phyloP scores from a whole-genome alignment of 2,329 filamentous ascomycete genomes.

The Teratosphaeria zuluensis region DNA sequence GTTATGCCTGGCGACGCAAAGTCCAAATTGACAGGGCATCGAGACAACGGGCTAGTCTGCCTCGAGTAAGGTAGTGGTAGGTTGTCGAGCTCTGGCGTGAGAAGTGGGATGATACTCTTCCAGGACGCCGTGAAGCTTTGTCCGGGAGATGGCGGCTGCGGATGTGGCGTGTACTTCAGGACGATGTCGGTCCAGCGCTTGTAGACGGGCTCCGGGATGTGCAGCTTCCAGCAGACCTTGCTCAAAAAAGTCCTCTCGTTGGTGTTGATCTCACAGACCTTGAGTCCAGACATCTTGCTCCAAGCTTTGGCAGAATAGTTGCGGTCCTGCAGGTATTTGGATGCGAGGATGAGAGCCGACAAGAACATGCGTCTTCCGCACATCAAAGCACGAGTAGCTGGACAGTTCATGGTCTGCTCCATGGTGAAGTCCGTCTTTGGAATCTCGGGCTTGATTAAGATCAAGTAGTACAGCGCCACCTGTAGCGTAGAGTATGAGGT shows the following conservation, averaged over 20 bases:
- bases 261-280: constrained; percentile 86
- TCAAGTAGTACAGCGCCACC: constrained; percentile 90
- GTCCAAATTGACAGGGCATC: constrained; percentile 7
- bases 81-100: constrained; percentile 49
- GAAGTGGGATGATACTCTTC: constrained; percentile 43
- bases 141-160: constrained; percentile 20
- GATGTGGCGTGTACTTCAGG: constrained; percentile 64
- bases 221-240: constrained; percentile 87
- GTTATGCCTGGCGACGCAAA: constrained; percentile 17
- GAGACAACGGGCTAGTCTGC: neutral
- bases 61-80: constrained; percentile 13
- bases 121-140: constrained; percentile 22
- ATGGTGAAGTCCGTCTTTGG: constrained; percentile 75
- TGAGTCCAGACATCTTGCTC: constrained; percentile 98
- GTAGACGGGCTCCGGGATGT: constrained; percentile 82
- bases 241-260: constrained; percentile 89
- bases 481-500: constrained; percentile 97
- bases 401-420: constrained; percentile 67
- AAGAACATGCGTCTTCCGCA: constrained; percentile 97
- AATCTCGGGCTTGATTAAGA: constrained; percentile 85
- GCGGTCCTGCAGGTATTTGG: constrained; percentile 94
- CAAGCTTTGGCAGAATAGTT: constrained; percentile 96
- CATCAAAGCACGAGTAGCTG: constrained; percentile 70
- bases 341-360: constrained; percentile 85
- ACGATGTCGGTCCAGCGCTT: constrained; percentile 92